Base-by-base conservation (phyloP, 164 flowering plant genomes). In the Echeveria elegans region DNA sequence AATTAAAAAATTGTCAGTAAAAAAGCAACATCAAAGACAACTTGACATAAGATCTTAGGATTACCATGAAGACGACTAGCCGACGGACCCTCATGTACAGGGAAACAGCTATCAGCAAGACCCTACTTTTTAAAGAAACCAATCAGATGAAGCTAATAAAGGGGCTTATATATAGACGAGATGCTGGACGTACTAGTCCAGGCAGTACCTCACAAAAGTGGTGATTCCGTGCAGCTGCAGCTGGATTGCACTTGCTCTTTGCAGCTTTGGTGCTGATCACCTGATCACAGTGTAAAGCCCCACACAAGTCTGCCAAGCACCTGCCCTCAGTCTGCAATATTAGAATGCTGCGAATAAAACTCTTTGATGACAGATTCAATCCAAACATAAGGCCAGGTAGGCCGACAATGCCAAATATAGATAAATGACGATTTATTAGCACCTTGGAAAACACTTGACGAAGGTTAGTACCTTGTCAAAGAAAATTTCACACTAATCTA, bases 241-340 rank as follows among this genome's bases (percentile, higher is more conserved):
- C 97, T 65, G 95, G 93, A 73, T 94, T 91, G 79, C 99, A 94
- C 78, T 88, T 94, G 63, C 73, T 72, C 73, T 87, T 89, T 36
- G 65, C 74, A 24, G 79, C 66, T 79, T 84, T 86, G 72, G 83
- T 72, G 63, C 81, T 75, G 78, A 81, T 74, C 61, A 80, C 73
- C 30, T 47, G 75, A 73, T 91, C 97, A 82, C 99, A 94, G 76
- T 91, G 96, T 80, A 94, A 75, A 41, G 97, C 97, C 50, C 97
- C 96, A 76, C 99, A 94, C 71, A 94, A 69, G 77, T 91, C 97
- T 68, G 96, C 99, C 79, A 94, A 82, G 85, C 99, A 94, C 76
- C 82, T 86, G 75, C 85, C 73, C 6, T 82, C 77, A 72, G 81
- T 87, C 99, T 91, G 90, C 63, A 77, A 73, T 32, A 2, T 11